Conservation (phyloP, 768 basidiomycete genomes). For the Rhodosporidiobolus sp. region DNA sequence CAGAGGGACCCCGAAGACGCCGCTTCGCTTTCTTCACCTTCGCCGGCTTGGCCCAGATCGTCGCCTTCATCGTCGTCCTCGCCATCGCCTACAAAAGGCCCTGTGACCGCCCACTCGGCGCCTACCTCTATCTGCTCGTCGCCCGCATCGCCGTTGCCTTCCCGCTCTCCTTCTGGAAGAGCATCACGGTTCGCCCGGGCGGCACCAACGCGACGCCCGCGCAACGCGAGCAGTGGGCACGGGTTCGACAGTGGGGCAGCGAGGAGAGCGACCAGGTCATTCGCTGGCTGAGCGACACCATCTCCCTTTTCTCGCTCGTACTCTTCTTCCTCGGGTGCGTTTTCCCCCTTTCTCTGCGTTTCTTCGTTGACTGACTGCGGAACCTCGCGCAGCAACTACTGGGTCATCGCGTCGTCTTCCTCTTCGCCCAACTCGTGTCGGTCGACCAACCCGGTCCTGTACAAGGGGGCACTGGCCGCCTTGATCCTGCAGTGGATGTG, state of each 20-base stretch:
- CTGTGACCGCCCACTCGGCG: slow-evolving; percentile 35
- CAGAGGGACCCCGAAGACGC: slow-evolving; percentile 5
- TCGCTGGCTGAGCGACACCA: slow-evolving; percentile 8
- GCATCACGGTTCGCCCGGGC: slow-evolving; percentile 1
- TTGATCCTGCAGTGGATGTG: slow-evolving; percentile 38
- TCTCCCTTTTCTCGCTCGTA: slow-evolving; percentile 15
- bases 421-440: background rate
- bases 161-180: slow-evolving; percentile 23
- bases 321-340: slow-evolving; percentile 26
- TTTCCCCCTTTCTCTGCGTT: background rate
- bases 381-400: slow-evolving; percentile 30
- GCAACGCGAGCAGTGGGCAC: slow-evolving; percentile 7
- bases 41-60: slow-evolving; percentile 24
- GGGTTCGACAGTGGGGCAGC: slow-evolving; percentile 6
- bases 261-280: background rate
- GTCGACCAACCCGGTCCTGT: slow-evolving; percentile 23
- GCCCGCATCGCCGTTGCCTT: slow-evolving; percentile 31
- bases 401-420: slow-evolving; percentile 26
- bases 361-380: background rate
- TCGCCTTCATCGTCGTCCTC: slow-evolving; percentile 37
- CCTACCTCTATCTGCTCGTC: slow-evolving; percentile 36
- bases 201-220: background rate
- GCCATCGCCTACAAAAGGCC: slow-evolving; percentile 9
- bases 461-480: slow-evolving; percentile 28
- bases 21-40: slow-evolving; percentile 7